Evolutionary conservation across 345 rosid species (phyloP).

Genomic region (Lepidium sativum): DNA sequence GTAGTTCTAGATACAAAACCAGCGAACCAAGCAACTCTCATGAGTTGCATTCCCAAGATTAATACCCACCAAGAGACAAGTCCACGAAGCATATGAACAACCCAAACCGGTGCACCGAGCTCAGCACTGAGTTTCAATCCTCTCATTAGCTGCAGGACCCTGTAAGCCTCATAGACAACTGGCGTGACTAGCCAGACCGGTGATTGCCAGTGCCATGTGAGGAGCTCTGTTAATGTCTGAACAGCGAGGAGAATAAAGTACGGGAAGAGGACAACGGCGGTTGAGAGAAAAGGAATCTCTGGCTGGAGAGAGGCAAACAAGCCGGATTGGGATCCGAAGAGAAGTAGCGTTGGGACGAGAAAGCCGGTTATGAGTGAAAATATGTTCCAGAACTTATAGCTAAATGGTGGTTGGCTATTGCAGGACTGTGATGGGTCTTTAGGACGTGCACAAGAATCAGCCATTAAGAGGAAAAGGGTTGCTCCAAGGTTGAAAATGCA

Average conservation of each 20-base stretch:
- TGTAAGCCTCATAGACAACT: constrained; percentile 76
- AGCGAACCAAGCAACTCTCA: constrained; percentile 98
- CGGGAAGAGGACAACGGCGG: constrained; percentile 64
- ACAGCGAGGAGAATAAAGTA: constrained; percentile 73
- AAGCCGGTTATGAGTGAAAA: constrained; percentile 60
- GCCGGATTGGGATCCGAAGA: constrained; percentile 59
- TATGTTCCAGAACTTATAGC: constrained; percentile 75
- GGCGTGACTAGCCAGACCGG: constrained; percentile 93
- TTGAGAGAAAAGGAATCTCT: constrained; percentile 51
- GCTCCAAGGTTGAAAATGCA: constrained; percentile 88
- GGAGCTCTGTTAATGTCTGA: constrained; percentile 73
- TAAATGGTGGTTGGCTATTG: constrained; percentile 62
- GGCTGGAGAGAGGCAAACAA: constrained; percentile 54
- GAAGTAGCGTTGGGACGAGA: constrained; percentile 39
- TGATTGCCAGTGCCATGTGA: constrained; percentile 92
- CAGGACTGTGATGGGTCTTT: constrained; percentile 28
- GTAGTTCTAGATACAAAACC: constrained; percentile 48
- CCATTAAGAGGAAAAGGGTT: constrained; percentile 77
- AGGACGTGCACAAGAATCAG: constrained; percentile 70
- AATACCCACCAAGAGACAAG: constrained; percentile 92
- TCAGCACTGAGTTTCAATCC: constrained; percentile 73
- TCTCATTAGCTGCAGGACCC: constrained; percentile 78
- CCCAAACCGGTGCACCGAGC: constrained; percentile 70
- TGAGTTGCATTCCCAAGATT: constrained; percentile 81
- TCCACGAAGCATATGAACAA: constrained; percentile 66